Base-by-base conservation (phyloP, 116 monocot genomes). In the Iris pallida region DNA sequence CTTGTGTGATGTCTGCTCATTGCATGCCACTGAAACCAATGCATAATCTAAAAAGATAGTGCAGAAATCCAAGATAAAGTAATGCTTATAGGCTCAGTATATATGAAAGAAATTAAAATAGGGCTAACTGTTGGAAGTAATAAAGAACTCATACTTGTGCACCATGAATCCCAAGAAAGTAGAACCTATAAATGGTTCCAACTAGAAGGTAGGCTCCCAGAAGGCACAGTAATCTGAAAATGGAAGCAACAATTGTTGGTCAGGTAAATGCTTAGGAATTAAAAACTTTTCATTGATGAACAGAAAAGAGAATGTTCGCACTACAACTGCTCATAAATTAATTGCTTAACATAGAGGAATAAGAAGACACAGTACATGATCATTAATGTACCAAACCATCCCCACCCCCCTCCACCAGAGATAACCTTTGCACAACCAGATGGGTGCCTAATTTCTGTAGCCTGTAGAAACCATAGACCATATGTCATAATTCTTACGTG, bases 321-420 rank as follows among this genome's bases (percentile, higher is more conserved):
- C 3, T 49, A 66, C 4, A 42, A 53, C 53, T 40, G 53, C 15
- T 41, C 40, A 7, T 41, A n/a, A 52, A 53, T 52, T 47, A 47
- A 47, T 4, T 2, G 0, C 7, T n/a, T 15, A 66, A 16, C 30
- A 64, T 64, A 11, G 47, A 12, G 6, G 13, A 40, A 49, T 17
- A 42, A 53, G 45, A 20, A 61, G 53, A 47, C 20, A 67, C 86
- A 72, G 3, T 89, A 92, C 96, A 83, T 78, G 57, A 80, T 71
- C 57, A 92, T 62, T 72, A 89, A 76, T 75, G 86, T 92, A 54
- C 85, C 79, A 76, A 97, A 87, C 96, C 92, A 97, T 66, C 89
- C 89, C 65, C 71, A 71, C 40, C 86, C 89, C 41, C 57, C 76
- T 71, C 87, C 89, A 65, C 64, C 40, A 70, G 89, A 85, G 57